Base-by-base conservation (phyloP, 306 rosid species). In the Corylus heterophylla region DNA sequence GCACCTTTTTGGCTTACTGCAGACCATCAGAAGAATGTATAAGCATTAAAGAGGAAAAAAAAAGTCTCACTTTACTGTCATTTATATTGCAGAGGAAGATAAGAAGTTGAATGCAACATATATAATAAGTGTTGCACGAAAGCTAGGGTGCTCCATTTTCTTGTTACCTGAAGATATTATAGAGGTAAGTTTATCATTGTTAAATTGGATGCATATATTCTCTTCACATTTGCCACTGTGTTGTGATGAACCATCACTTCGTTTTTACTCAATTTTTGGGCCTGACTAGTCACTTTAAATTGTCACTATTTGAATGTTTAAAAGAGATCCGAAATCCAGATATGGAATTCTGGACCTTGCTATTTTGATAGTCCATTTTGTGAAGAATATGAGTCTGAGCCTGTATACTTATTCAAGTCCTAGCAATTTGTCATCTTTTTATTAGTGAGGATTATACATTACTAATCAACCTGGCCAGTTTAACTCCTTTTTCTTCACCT, bases 71-170 rank as follows among this genome's bases (percentile, higher is more conserved):
- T 52, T 67, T 51, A 31, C 56, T 73, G 62, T 81, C 74, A 31
- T 58, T 58, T 61, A 68, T 73, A 75, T 78, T 87, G 83, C 98
- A 95, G 99, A 93, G 69, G 98, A 95, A 87, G 99, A 95, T 80
- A 95, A 89, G 93, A 93, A 91, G 88, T n/a, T 88, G 92, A 95
- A 95, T 83, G 93, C 99, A 49, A 95, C 98, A 27, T 95, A 95
- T 81, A 95, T 93, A 76, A 91, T 95, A 87, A 95, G 99, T 89
- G 97, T 95, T 18, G 99, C 99, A 61, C 90, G 99, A 76, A 95
- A 93, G 88, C 98, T 95, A 14, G 99, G 99, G 37, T 95, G 99
- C 85, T 93, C 99, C 88, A 88, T 95, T 78, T 95, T 90, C 92
- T 89, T 95, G 89, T 89, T 95, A 82, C 98, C 99, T 12, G 99